These are phyloP conservation scores for Fraxinus greggii DNA, from an alignment of 305 asterid species.

Conservation along the genomic window DNA sequence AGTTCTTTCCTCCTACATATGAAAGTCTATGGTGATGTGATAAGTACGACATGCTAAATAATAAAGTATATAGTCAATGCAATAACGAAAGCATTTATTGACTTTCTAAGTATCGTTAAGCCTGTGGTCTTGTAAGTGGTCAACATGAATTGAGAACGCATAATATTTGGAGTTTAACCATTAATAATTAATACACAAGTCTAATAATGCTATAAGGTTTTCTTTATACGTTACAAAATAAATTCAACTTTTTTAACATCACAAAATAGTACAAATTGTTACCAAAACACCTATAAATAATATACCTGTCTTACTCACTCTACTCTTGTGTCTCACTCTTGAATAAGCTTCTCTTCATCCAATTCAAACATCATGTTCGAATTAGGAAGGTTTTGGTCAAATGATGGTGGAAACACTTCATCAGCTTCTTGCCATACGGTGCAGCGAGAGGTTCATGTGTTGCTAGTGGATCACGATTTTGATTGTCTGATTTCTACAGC, in stretches of 20 bases:
- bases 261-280: neutral
- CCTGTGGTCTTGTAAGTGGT: slow-evolving; percentile 14
- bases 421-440: slow-evolving; percentile 23
- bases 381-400: slow-evolving; percentile 8
- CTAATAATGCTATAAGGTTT: neutral
- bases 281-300: slow-evolving; percentile 9
- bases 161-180: neutral
- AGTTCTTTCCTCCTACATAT: neutral
- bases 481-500: slow-evolving; percentile 18
- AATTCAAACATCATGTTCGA: slow-evolving; percentile 26
- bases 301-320: neutral
- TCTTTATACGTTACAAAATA: neutral
- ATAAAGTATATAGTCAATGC: neutral
- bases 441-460: slow-evolving; percentile 38
- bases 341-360: neutral
- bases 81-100: slow-evolving; percentile 13
- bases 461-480: slow-evolving; percentile 46
- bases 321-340: neutral
- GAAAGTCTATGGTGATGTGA: neutral
- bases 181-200: neutral
- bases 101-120: slow-evolving; percentile 6
- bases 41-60: neutral
- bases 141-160: slow-evolving; percentile 1
- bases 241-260: neutral
- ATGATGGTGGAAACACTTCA: slow-evolving; percentile 13